Base-by-base conservation (phyloP, 352 stramenopile species). In the Thalassiosira mediterranea region DNA sequence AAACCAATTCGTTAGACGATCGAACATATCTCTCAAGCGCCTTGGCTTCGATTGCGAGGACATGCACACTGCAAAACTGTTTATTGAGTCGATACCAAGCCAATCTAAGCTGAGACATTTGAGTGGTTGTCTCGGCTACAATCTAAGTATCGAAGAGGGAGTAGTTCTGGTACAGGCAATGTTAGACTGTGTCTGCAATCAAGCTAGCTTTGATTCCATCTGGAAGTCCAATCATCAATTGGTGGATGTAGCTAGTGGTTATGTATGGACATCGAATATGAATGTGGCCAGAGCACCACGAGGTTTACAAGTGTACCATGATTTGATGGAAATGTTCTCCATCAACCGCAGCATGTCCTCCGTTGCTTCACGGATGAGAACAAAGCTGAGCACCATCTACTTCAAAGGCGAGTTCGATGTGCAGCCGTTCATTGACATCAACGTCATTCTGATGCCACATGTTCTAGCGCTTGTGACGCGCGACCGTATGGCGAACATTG, bases 351-450 rank as follows among this genome's bases (percentile, higher is more conserved):
- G 42, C 17, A 19, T 28, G 8, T n/a, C 25, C n/a, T 57, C 48
- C 19, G 48, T 28, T 29, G 48, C 29, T 57, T 8, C 10, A 32
- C 7, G 19, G 17, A 3, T 57, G 7, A 57, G 48, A 31, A 10
- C 2, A 4, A 57, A 57, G 19, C 48, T 57, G 15, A 15, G 48
- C 4, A 4, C 17, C 17, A 31, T 57, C 29, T 57, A 57, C 48
- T 57, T 57, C 19, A 25, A 57, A 57, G 48, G n/a, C 23, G 51
- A 7, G 1, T 59, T 59, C n/a, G 21, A n/a, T 59, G 51, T 59
- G 21, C 51, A 59, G 25, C 51, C 51, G 37, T 59, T 59, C 21
- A 59, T 59, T 42, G 51, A 59, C 4, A 59, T 59, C 19, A 34
- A 59, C 37, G 51, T 59, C 4, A 26, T 42, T 19, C 19, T 59